These are phyloP conservation scores for Scheffersomyces ergatensis DNA, from an alignment of 805 yeast genomes.

Conservation along the genomic window DNA sequence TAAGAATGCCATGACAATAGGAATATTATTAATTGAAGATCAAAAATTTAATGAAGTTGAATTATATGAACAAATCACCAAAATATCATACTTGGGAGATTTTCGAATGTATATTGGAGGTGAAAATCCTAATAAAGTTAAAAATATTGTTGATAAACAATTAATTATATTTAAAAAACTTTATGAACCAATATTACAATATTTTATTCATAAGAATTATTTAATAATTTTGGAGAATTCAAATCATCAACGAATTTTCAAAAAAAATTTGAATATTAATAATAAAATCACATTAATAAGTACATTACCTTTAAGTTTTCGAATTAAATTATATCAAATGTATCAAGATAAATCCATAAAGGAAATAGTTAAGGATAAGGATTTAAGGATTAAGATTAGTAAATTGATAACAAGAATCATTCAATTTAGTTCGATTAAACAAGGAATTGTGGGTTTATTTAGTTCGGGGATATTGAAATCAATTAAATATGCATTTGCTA, in stretches of 20 bases:
- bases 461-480: conserved; percentile 83
- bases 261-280: conserved; percentile 9
- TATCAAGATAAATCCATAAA: conserved; percentile 27
- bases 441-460: conserved; percentile 76
- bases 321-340: conserved; percentile 34
- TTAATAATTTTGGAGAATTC: conserved; percentile 13
- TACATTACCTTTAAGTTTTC: conserved; percentile 50
- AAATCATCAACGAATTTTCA: conserved; percentile 9
- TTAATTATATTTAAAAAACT: conserved; percentile 63
- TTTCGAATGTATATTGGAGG: conserved; percentile 83
- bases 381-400: conserved; percentile 19
- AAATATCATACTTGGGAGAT: conserved; percentile 86
- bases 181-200: conserved; percentile 59
- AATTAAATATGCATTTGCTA: conserved; percentile 72
- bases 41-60: conserved; percentile 53
- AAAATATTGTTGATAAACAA: conserved; percentile 82
- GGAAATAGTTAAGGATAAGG: conserved; percentile 41
- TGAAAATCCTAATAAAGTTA: conserved; percentile 86
- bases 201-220: conserved; percentile 17
- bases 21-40: conserved; percentile 49
- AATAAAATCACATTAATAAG: conserved; percentile 26
- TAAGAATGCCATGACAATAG: conserved; percentile 71
- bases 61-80: conserved; percentile 74
- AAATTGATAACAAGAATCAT: conserved; percentile 44
- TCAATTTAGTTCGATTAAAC: conserved; percentile 65